Base-by-base conservation (phyloP, 345 rosid genomes). In the Litchi chinensis region DNA sequence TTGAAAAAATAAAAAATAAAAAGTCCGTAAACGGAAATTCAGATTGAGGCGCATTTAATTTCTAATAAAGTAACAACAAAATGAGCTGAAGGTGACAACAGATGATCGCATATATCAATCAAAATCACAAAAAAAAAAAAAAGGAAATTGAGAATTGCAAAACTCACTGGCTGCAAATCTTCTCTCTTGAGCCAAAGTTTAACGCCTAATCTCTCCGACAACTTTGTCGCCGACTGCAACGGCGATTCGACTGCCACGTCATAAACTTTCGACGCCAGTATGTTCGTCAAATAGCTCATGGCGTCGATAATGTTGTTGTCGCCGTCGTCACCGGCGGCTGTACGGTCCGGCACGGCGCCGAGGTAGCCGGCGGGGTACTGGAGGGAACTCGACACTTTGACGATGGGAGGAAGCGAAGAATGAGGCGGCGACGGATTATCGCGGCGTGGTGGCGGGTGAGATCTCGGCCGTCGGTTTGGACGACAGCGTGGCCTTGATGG, bases 231-330 rank as follows among this genome's bases (percentile, higher is more conserved):
- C 41, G 87, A 70, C 78, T 95, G 91, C 60, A 93, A 76, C 4
- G 98, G 97, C 24, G 97, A 85, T 84, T 95, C 98, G 71, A 86
- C 83, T 4, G 98, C 97, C 24, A 93, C 87, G 73, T 91, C 98
- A 71, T 95, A 95, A 24, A 93, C 97, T 79, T 90, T 95, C 0
- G 98, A 88, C 10, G 92, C 85, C 8, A 95, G 82, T 24, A 93
- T 93, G 26, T 85, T 91, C 57, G 95, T 95, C 90, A 95, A 83
- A 79, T 93, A 89, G 57, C 81, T 89, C 98, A 91, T 93, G 43
- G 96, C 95, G 24, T 82, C 80, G 0, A 68, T 73, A 71, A 76
- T 73, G 60, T 73, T 73, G 56, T 73, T 82, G 43, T 82, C 86
- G 39, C 81, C 83, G 44, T 73, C 81, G 6, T 66, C 79, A 43